Base-by-base conservation (phyloP, 805 yeast genomes). In the Priceomyces fermenticarens region DNA sequence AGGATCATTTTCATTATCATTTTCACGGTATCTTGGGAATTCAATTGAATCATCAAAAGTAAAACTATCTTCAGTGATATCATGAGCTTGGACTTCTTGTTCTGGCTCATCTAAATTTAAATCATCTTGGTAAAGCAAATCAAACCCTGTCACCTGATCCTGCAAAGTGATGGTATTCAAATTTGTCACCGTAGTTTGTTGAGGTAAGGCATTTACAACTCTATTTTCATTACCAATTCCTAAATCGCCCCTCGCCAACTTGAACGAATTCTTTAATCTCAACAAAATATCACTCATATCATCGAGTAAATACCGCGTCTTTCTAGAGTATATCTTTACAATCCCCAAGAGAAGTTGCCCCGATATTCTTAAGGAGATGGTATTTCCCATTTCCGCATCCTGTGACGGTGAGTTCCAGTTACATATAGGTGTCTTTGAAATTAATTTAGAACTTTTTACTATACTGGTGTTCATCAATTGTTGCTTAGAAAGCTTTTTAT, bases 271-370 rank as follows among this genome's bases (percentile, higher is more conserved):
- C 54, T 85, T 86, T 54, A 89, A 69, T 52, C 81, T 83, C 48
- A 80, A 63, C 44, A 88, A 61, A 3, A 88, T 84, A 50, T 86
- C 95, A 36, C 81, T 75, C 31, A 88, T 91, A 57, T 90, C 97
- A 41, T 88, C 95, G 37, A 85, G 67, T 16, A 90, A 66, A 49
- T 86, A 86, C 51, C 83, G 84, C 20, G 96, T 88, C 61, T 90
- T 87, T 44, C 91, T 71, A 10, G 93, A 82, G 61, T 88, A 90
- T 15, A 90, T 90, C 42, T 88, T 73, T 28, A 88, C 95, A 3
- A 90, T 88, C 38, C 97, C 97, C 41, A 85, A 80, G 30, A 90
- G 68, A 39, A 90, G 69, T 56, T 89, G 96, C 3, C 96, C 95
- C 1, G 96, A 85, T 17, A 88, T 70, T 42, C 96, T 72, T 38